Evolutionary conservation across 352 stramenopile species (phyloP).

Genomic region (Phytophthora fragariaefolia): DNA sequence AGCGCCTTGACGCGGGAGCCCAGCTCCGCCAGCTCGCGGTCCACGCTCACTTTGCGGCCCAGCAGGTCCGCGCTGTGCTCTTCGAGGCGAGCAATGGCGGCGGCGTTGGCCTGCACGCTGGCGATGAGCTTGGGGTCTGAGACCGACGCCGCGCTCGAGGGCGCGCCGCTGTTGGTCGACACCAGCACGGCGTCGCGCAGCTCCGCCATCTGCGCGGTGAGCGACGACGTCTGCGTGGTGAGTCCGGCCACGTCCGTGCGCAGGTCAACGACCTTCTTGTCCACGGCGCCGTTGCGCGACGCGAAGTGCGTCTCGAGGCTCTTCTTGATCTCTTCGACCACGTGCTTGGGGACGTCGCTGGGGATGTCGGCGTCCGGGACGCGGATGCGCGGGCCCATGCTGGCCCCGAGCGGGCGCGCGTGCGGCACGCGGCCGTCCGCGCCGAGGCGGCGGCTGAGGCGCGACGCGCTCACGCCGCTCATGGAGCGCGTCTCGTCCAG

Average conservation of each 20-base stretch:
- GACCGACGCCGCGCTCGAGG: conserved; percentile 14
- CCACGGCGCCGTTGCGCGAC: conserved; percentile 55
- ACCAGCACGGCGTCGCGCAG: conserved; percentile 51
- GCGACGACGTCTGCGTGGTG: conserved; percentile 45
- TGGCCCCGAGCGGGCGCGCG: conserved; percentile 28
- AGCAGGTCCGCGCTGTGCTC: conserved; percentile 73
- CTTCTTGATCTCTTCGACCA: conserved; percentile 68
- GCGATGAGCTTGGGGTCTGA: conserved; percentile 42
- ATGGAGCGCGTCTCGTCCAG: conserved; percentile 47
- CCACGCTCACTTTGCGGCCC: conserved; percentile 65
- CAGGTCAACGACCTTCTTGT: conserved; percentile 73
- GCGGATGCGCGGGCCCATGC: conserved; percentile 46
- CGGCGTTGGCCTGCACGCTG: conserved; percentile 48
- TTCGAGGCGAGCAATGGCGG: conserved; percentile 73
- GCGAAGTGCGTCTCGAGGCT: conserved; percentile 72
- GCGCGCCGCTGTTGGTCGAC: conserved; percentile 34
- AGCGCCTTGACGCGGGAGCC: conserved; percentile 65
- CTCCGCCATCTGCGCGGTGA: conserved; percentile 56
- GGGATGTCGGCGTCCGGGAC: conserved; percentile 54
- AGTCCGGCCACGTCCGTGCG: conserved; percentile 65
- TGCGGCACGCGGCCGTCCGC: conserved; percentile 33
- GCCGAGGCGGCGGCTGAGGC: conserved; percentile 27
- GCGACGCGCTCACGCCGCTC: conserved; percentile 33
- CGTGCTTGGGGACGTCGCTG: conserved; percentile 50
- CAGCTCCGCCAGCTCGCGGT: conserved; percentile 68